A percentile compares a stretch with the other conserved stretches of the same genome.
Conservation (phyloP, 805 yeast species). For the Saccharomycopsis amapae region DNA sequence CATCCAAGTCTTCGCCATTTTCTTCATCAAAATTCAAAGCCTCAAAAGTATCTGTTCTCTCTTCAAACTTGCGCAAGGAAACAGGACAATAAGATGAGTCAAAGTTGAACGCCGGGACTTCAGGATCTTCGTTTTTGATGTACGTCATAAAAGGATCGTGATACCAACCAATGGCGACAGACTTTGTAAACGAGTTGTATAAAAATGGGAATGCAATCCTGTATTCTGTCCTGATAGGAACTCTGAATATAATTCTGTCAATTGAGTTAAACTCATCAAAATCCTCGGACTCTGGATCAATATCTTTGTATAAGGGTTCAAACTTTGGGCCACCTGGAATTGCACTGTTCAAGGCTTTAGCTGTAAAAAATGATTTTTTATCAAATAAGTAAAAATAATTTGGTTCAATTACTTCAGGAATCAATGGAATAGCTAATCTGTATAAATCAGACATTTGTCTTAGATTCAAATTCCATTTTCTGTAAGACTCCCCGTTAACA, state of each 20-base stretch:
- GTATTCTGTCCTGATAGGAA: slow-evolving; percentile 73
- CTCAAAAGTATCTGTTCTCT: slow-evolving; percentile 23
- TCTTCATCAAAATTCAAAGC: slow-evolving; percentile 7
- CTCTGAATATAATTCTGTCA: slow-evolving; percentile 78
- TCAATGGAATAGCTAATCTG: slow-evolving; percentile 62
- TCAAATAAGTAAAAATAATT: slow-evolving; percentile 71
- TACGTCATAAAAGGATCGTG: slow-evolving; percentile 54
- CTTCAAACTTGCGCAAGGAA: slow-evolving; percentile 28
- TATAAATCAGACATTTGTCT: slow-evolving; percentile 59
- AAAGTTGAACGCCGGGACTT: slow-evolving; percentile 49
- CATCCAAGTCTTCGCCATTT: slow-evolving; percentile 26
- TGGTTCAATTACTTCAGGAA: slow-evolving; percentile 49
- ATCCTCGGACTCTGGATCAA: slow-evolving; percentile 61
- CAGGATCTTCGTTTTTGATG: slow-evolving; percentile 39
- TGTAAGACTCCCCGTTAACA: slow-evolving; percentile 75
- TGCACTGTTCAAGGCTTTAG: slow-evolving; percentile 81
- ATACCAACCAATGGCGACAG: slow-evolving; percentile 56
- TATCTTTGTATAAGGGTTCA: slow-evolving; percentile 72
- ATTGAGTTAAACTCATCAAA: slow-evolving; percentile 85
- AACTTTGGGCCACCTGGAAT: slow-evolving; percentile 96
- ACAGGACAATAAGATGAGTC: slow-evolving; percentile 54
- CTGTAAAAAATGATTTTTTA: slow-evolving; percentile 73
- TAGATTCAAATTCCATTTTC: slow-evolving; percentile 58
- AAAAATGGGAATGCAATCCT: slow-evolving; percentile 80
- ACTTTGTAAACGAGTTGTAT: slow-evolving; percentile 69